Conservation (phyloP, 306 rosid species). For the Benincasa hispida region DNA sequence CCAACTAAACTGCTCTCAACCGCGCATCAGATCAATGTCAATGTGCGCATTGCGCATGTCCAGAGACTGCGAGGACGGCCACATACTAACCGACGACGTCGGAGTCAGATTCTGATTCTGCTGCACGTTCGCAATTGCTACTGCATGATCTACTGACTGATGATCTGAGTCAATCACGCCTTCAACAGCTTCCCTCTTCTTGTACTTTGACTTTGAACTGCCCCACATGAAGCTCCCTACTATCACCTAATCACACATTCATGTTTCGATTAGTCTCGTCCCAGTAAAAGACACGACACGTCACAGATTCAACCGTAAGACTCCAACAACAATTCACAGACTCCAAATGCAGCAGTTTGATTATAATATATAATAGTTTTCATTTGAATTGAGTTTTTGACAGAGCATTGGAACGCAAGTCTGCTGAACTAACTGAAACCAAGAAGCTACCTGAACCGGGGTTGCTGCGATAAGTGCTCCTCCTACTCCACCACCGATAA, state of each 20-base stretch:
- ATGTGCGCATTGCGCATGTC: slow-evolving; percentile 76
- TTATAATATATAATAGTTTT: neutral
- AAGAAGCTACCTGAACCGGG: slow-evolving; percentile 63
- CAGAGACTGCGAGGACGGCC: slow-evolving; percentile 58
- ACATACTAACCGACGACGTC: slow-evolving; percentile 37
- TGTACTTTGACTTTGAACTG: slow-evolving; percentile 48
- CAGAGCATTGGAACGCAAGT: neutral
- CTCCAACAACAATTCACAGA: neutral
- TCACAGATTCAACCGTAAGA: neutral
- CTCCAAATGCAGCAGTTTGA: neutral
- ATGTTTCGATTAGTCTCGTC: neutral
- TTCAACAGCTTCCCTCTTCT: slow-evolving; percentile 45
- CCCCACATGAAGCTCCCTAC: slow-evolving; percentile 93
- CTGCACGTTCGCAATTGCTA: slow-evolving; percentile 25
- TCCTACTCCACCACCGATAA: slow-evolving; percentile 82
- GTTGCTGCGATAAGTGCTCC: slow-evolving; percentile 83
- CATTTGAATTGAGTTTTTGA: neutral
- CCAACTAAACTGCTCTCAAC: slow-evolving; percentile 24
- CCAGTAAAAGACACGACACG: neutral
- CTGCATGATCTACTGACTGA: slow-evolving; percentile 43
- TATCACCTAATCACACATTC: slow-evolving; percentile 45
- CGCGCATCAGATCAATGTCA: slow-evolving; percentile 95
- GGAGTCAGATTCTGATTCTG: slow-evolving; percentile 47
- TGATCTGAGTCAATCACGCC: slow-evolving; percentile 42
- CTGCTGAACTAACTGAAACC: neutral